Percentiles rank a stretch among this genome's conserved stretches.
These are phyloP conservation scores for Stentor coeruleus DNA, from an alignment of 73 alveolate genomes.

Conservation along the genomic window DNA sequence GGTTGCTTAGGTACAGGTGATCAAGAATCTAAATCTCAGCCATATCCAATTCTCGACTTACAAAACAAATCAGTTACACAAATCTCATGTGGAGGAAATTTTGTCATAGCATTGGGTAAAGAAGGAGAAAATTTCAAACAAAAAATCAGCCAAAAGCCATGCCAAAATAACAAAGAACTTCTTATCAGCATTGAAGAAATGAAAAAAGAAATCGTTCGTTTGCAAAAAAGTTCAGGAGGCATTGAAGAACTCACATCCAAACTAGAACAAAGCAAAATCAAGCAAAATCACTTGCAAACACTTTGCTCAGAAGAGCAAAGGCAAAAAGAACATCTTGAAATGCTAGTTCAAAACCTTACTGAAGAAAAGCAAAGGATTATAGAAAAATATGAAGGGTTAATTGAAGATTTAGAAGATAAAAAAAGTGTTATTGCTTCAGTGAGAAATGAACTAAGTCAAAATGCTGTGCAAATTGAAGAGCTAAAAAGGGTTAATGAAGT, in stretches of 20 bases:
- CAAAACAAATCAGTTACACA: not conserved
- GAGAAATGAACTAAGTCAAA: not conserved
- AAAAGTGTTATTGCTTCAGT: not conserved
- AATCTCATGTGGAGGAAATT: not conserved
- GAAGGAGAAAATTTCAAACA: not conserved
- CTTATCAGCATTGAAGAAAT: not conserved
- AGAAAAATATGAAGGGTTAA: not conserved
- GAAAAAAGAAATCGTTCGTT: not conserved
- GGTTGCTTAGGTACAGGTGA: conserved; percentile 60
- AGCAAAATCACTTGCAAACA: not conserved
- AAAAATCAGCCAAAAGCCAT: not conserved
- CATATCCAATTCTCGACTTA: conserved; percentile 2
- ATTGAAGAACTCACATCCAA: not conserved
- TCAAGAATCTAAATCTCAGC: conserved; percentile 22
- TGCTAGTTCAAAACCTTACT: not conserved
- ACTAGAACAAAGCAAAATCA: conserved; percentile 5
- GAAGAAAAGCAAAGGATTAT: not conserved
- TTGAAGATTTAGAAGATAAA: not conserved
- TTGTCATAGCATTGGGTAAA: not conserved
- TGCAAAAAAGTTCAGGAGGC: conserved; percentile 24
- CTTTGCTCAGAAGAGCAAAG: not conserved
- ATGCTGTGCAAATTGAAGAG: not conserved
- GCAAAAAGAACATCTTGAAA: not conserved
- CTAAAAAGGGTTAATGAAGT: no score
- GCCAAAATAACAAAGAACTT: not conserved